phyloP scores from a whole-genome alignment of 495 filamentous ascomycete genomes.

The Penicillium soppii region DNA sequence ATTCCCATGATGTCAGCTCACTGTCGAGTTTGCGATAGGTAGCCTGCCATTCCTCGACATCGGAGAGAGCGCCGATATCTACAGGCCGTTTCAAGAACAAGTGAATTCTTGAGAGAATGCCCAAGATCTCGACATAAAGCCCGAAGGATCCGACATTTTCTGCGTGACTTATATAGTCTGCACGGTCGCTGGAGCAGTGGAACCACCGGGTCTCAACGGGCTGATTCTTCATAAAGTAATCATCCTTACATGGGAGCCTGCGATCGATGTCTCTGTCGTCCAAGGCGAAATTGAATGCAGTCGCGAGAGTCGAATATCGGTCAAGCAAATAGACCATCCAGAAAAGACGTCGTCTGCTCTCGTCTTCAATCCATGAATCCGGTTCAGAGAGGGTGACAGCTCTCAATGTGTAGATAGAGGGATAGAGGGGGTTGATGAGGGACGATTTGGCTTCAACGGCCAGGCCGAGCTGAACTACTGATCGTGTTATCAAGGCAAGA shows the following conservation, averaged over 20 bases:
- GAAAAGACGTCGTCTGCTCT: conserved; percentile 77
- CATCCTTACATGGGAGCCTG: conserved; percentile 80
- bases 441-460: conserved; percentile 77
- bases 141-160: conserved; percentile 84
- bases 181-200: conserved; percentile 46
- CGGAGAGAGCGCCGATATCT: conserved; percentile 77
- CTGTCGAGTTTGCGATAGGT: conserved; percentile 82
- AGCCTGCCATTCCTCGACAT: conserved; percentile 85
- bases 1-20: conserved; percentile 77
- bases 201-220: conserved; percentile 85
- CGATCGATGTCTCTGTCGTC: conserved; percentile 87
- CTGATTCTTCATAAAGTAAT: conserved; percentile 80
- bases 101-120: conserved; percentile 82
- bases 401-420: conserved; percentile 80
- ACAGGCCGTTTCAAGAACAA: conserved; percentile 82
- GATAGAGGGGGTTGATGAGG: conserved; percentile 67
- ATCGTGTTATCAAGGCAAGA: conserved; percentile 79
- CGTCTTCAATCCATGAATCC: conserved; percentile 84
- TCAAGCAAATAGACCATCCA: conserved; percentile 93
- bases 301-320: conserved; percentile 83
- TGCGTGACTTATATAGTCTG: conserved; percentile 65
- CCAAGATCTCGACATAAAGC: conserved; percentile 82
- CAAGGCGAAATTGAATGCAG: conserved; percentile 85
- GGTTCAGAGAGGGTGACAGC: conserved; percentile 80
- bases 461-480: conserved; percentile 80